Conservation (phyloP, 495 filamentous ascomycete species). For the Hypoxylon perforatum region DNA sequence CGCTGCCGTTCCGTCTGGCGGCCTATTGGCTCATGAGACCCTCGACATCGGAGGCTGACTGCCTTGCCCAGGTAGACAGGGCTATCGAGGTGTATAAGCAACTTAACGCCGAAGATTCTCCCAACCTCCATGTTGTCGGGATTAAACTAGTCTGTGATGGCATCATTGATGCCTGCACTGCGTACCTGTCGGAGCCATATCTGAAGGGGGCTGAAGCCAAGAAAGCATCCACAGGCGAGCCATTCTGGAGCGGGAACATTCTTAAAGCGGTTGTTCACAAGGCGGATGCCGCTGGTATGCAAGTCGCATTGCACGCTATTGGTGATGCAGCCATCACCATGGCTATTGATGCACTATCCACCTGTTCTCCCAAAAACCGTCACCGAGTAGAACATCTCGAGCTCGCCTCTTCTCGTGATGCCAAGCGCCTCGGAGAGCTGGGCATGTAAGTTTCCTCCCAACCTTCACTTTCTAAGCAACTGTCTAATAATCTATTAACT, state of each 20-base stretch:
- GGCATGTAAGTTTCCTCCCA: constrained; percentile 52
- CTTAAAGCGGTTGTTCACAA: constrained; percentile 64
- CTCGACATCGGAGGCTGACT: constrained; percentile 50
- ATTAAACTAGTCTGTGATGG: constrained; percentile 77
- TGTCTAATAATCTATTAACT: constrained; percentile 9
- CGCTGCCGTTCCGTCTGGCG: constrained; percentile 66
- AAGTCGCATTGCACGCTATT: constrained; percentile 74
- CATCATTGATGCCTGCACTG: constrained; percentile 74
- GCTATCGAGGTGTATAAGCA: constrained; percentile 64
- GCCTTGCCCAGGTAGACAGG: constrained; percentile 65
- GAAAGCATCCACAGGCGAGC: constrained; percentile 56
- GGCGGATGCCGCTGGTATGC: constrained; percentile 65
- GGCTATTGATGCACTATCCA: constrained; percentile 64
- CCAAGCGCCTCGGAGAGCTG: constrained; percentile 60
- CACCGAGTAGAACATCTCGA: constrained; percentile 75
- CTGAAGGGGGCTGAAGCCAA: constrained; percentile 41
- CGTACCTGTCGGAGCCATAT: constrained; percentile 70
- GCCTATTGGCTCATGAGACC: constrained; percentile 72
- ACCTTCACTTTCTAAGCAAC: neutral
- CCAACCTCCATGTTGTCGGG: constrained; percentile 68
- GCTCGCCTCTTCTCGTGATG: constrained; percentile 64
- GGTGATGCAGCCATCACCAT: constrained; percentile 67
- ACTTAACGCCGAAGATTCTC: constrained; percentile 58
- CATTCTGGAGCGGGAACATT: constrained; percentile 65
- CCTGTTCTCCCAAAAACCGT: constrained; percentile 56